Evolutionary conservation across 176 grass and related monocot genomes (phyloP), one percentile per base, ranked within the genome.

Genomic region (Melocanna baccifera): DNA sequence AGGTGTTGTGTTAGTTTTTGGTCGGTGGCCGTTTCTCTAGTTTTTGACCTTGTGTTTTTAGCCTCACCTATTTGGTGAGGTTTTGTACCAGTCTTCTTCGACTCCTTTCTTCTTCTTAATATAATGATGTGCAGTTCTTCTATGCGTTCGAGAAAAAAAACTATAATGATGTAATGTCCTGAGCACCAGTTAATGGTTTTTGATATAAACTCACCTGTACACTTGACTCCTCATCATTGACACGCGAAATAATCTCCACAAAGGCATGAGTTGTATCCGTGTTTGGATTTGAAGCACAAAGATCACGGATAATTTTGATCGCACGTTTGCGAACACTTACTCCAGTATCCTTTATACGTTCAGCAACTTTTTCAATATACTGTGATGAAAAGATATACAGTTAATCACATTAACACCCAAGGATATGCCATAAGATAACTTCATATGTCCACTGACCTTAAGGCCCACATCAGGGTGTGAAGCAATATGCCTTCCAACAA

Each of bases 341-440:
- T 94, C 96, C 96, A 57, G 92, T 99, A 56, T 99, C 96, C 86
- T 99, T 99, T 92, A 96, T 92, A 59, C 96, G 88, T 68, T 99
- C 96, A 70, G 91, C 93, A 62, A 99, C 93, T 86, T 99, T 99
- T 87, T 96, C 96, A 67, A 96, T 92, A 89, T 99, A 99, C 96
- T 99, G 92, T 58, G 30, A 85, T 78, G 19, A 18, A 80, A 87
- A 32, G 20, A 87, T 73, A 45, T 6, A 83, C 73, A 81, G 39
- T 69, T 57, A 73, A 48, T 71, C 63, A 64, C 55, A 87, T 56
- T 62, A 45, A 70, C 48, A 81, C 13, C 64, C 76, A 85, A 64
- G 11, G 71, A 81, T 53, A 76, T 61, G 26, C 36, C 41, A 75
- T 45, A 84, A 84, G 48, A 61, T 77, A 67, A 80, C 68, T 83